Conservation (phyloP, 1,284 basidiomycete genomes). For the Ustilago cynodontis region DNA sequence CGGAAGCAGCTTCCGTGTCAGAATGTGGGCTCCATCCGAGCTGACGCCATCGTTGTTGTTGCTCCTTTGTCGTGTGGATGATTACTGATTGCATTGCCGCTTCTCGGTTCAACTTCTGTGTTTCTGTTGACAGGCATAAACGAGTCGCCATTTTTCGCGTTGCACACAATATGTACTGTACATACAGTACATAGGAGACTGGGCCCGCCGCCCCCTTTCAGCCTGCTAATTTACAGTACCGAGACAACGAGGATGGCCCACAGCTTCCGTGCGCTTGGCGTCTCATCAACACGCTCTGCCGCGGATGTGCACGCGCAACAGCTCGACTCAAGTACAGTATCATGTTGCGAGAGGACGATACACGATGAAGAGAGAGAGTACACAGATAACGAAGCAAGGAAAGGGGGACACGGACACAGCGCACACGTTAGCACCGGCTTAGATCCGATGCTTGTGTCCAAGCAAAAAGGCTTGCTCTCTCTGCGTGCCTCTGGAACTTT, state of each 20-base stretch:
- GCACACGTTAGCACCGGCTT: conserved; percentile 4
- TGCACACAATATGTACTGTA: too few species aligned
- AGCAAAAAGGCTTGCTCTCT: neutral
- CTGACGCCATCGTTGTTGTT: too few species aligned
- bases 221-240: too few species aligned
- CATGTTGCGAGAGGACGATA: too few species aligned
- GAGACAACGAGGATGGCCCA: too few species aligned
- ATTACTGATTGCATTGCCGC: neutral
- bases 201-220: too few species aligned
- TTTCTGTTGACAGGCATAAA: neutral
- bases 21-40: neutral
- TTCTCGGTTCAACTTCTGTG: conserved; percentile 1
- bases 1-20: conserved; percentile 2
- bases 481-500: neutral
- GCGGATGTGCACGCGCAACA: too few species aligned
- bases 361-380: too few species aligned
- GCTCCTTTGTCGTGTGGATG: neutral
- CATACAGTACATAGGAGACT: too few species aligned
- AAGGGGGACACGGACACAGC: neutral
- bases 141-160: neutral
- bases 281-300: too few species aligned
- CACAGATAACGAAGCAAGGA: neutral
- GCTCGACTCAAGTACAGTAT: too few species aligned
- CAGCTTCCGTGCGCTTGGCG: too few species aligned
- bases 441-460: conserved; percentile 12